Base-by-base conservation (phyloP, 805 yeast genomes). In the Cyberlindnera maclurae region DNA sequence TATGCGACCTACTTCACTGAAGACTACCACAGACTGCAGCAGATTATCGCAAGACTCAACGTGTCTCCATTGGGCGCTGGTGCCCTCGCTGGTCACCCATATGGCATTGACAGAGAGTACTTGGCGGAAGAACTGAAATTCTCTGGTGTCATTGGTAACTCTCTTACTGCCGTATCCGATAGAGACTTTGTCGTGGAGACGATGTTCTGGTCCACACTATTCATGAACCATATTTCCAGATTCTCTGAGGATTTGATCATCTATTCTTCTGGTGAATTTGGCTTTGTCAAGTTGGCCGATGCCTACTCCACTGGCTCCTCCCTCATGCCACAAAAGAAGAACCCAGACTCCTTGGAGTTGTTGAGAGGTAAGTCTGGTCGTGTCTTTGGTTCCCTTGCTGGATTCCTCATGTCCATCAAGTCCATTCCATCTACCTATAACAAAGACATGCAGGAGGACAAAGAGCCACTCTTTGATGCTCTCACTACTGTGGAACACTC, bases 281-380 rank as follows among this genome's bases (percentile, higher is more conserved):
- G 96, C 4, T 93, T 94, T 59, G 71, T 93, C 46, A 79, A 85
- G 60, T 75, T 89, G 37, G 94, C 96, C 11, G 99, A 93, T 60
- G 97, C 98, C 18, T 93, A 93, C 65, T 93, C 98, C 1, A 93
- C 99, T 8, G 99, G 99, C 12, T 87, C 97, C 6, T 87, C 96
- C 20, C 73, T 93, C 58, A 93, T 93, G 99, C 99, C 99, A 17
- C 98, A 93, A 65, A 93, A 93, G 79, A 93, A 93, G 65, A 93
- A 93, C 67, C 96, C 98, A 3, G 99, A 93, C 62, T 85, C 96
- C 22, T 70, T 93, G 50, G 99, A 93, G 67, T 73, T 93, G 46
- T 73, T 94, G 57, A 77, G 99, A 64, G 99, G 99, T 43, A 93
- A 93, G 66, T 80, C 94, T 10, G 99, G 99, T 39, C 81, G 99